Evolutionary conservation across 257 asterid genomes (phyloP).

Genomic region (Mentha longifolia): DNA sequence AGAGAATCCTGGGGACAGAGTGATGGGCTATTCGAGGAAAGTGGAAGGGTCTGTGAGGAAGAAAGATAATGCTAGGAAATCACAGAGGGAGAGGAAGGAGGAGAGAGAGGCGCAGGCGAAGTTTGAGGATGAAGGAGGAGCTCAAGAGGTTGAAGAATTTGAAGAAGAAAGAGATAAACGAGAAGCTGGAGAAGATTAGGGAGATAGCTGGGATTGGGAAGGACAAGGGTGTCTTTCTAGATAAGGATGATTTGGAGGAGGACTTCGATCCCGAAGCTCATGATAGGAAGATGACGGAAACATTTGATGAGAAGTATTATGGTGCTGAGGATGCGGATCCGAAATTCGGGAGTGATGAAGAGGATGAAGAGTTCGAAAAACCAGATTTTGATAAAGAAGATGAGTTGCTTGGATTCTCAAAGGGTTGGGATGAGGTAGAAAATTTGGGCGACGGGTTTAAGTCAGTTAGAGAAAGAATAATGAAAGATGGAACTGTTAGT

Average conservation of each 20-base stretch:
- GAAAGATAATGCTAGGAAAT: conserved; percentile 64
- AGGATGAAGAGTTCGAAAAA: conserved; percentile 50
- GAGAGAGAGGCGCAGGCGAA: conserved; percentile 71
- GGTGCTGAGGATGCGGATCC: conserved; percentile 68
- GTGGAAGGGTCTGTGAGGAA: conserved; percentile 93
- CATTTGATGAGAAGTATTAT: conserved; percentile 68
- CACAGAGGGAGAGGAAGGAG: conserved; percentile 86
- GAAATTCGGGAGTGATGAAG: conserved; percentile 60
- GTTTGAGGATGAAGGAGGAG: conserved; percentile 72
- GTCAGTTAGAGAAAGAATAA: conserved; percentile 52
- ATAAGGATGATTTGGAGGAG: conserved; percentile 70
- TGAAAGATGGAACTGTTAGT: conserved; percentile 39
- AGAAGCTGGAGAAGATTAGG: conserved; percentile 78
- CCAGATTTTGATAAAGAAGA: conserved; percentile 89
- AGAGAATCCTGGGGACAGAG: conserved; percentile 83
- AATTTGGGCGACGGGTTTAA: conserved; percentile 51
- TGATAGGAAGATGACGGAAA: conserved; percentile 76
- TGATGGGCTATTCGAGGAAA: conserved; percentile 67
- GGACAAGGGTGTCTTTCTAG: conserved; percentile 49
- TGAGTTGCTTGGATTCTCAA: conserved; percentile 77
- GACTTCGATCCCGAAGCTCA: conserved; percentile 78
- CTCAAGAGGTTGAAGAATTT: conserved; percentile 82
- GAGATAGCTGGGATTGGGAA: conserved; percentile 72
- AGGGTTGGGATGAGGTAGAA: conserved; percentile 64
- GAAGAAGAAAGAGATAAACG: conserved; percentile 81